Evolutionary conservation across 2,329 filamentous ascomycete species (phyloP).

Genomic region (Fusarium staphyleae): DNA sequence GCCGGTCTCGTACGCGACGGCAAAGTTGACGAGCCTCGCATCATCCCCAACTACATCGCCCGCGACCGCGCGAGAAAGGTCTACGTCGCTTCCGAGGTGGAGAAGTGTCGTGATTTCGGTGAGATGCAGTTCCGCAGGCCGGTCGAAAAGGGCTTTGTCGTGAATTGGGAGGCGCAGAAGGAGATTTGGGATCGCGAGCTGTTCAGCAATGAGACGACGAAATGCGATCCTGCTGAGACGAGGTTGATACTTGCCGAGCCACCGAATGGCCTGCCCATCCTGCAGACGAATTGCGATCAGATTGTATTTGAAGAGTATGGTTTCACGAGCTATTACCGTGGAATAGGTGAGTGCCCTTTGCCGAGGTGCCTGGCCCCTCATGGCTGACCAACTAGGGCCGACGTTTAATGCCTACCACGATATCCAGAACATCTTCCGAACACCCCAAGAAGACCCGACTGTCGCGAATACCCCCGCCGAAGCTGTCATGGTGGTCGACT

Average conservation of each 20-base stretch:
- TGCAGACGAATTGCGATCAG: conserved; percentile 93
- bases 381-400: conserved; percentile 59
- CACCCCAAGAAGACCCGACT: conserved; percentile 56
- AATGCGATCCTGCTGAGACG: conserved; percentile 81
- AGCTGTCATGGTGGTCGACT: conserved; percentile 86
- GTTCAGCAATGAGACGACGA: conserved; percentile 71
- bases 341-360: conserved; percentile 61
- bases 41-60: conserved; percentile 89
- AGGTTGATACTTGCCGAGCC: conserved; percentile 85
- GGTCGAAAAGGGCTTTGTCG: conserved; percentile 92
- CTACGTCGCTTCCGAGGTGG: conserved; percentile 81
- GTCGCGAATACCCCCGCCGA: conserved; percentile 67
- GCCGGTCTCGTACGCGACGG: conserved; percentile 73
- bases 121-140: conserved; percentile 87
- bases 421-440: conserved; percentile 71
- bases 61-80: conserved; percentile 79
- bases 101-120: conserved; percentile 84
- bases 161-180: conserved; percentile 96
- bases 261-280: conserved; percentile 78
- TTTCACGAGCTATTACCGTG: conserved; percentile 84
- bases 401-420: conserved; percentile 85
- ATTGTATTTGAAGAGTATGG: conserved; percentile 98
- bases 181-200: conserved; percentile 95
- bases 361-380: not conserved
- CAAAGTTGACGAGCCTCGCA: conserved; percentile 62